Percentiles rank a stretch among this genome's conserved stretches.
Conservation (phyloP, 495 filamentous ascomycete genomes). For the Hypoxylon rickii region DNA sequence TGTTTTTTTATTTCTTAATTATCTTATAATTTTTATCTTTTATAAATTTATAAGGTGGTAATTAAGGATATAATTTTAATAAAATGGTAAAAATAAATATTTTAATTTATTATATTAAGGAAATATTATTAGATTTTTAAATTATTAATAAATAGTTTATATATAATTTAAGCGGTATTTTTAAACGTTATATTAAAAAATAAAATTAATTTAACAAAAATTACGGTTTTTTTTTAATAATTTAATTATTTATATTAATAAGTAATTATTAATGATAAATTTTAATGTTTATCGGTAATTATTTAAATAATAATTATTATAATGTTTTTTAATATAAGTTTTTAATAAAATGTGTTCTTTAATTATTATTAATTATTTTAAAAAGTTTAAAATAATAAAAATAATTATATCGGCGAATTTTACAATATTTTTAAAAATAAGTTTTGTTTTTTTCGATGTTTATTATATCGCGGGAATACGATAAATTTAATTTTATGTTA, state of each 20-base stretch:
- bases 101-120: too few relatives aligned
- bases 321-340: neutral
- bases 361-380: neutral
- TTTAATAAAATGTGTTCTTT: neutral
- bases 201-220: neutral
- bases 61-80: too few relatives aligned
- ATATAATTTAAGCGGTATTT: neutral
- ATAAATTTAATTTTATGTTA: neutral
- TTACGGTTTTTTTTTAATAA: neutral
- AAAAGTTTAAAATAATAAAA: neutral
- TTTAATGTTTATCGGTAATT: neutral
- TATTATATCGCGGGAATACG: neutral
- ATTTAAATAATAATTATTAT: neutral
- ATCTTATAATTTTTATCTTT: too few relatives aligned
- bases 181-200: conserved; percentile 1
- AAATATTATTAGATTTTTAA: conserved; percentile 1
- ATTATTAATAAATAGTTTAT: neutral
- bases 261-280: neutral
- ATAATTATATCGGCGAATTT: neutral
- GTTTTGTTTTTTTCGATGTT: neutral
- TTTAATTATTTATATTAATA: conserved; percentile 2
- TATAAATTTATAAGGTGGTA: too few relatives aligned
- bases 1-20: too few relatives aligned
- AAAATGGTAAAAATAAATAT: too few relatives aligned
- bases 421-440: neutral